Evolutionary conservation across 495 filamentous ascomycete species (phyloP), one percentile per base, ranked within the genome.

Genomic region (Annulohypoxylon maeteangense): DNA sequence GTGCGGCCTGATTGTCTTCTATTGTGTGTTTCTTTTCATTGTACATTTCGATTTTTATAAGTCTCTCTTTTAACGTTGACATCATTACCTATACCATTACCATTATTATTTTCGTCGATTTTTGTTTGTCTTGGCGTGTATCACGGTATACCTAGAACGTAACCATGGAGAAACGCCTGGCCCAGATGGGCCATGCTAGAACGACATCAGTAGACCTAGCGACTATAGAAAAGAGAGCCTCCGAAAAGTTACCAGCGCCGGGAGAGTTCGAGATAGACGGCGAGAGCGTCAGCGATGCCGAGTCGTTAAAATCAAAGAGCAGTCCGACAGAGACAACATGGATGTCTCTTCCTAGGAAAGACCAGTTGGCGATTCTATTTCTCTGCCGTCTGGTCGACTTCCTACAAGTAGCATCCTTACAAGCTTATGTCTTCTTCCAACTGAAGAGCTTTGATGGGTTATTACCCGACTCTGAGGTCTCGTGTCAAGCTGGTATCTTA

Each of bases 401-500:
- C 62, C 78, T 84, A 54, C 81, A 83, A 75, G 79, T 83, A 64
- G 81, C 81, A 14, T 80, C 80, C 57, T 53, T 84, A 53, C 73
- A 82, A 53, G 79, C 88, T 4, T 92, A 90, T 78, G 88, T 91
- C 84, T 90, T 89, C 79, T 89, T 87, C 60, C 87, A 89, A 78
- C 83, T 90, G 50, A 88, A 88, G 68, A 89, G 87, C 38, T 88
- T 90, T 68, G 85, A 89, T 40, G 70, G 76, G 59, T 83, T 79
- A n/a, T 81, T 90, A n/a, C 85, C 88, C 23, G 85, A 88, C 66
- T 81, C 87, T 4, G 83, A 86, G 48, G 88, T 92, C 54, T 86
- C 91, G 4, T 85, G 81, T 3, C 90, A 92, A 71, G 90, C 88
- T 3, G 91, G 90, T 44, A 86, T 92, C 29, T 83, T 93, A 53